Evolutionary conservation across 2,329 filamentous ascomycete species (phyloP), one percentile per base, ranked within the genome.

Genomic region (Paecilomyces sp.): DNA sequence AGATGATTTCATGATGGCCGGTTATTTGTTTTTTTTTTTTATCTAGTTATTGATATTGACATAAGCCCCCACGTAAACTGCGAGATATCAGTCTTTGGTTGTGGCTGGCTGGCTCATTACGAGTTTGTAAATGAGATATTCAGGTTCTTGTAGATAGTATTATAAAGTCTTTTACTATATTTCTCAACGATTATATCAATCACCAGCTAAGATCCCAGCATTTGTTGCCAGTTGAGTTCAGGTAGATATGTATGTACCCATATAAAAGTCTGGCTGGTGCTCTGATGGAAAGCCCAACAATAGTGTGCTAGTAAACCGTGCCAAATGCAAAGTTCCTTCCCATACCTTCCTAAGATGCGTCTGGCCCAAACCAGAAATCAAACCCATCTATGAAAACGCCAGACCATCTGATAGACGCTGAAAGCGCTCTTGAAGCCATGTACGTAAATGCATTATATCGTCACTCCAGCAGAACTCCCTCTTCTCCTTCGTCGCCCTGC

Each of bases 401-500:
- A 47, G 41, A 47, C 41, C 15, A 18, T 47, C 18, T 47, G 25
- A 28, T 28, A 3, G 6, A 47, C 18, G 15, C n/a, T 41, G 36
- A 41, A 15, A 41, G 13, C 13, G 36, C 36, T 22, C 22, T 12
- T 28, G 25, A 41, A 41, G 13, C 11, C 36, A 41, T 41, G 5
- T 41, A 6, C 15, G 36, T 18, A 53, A 3, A 18, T 13, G 12
- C 13, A 25, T 28, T 54, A 54, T 33, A 54, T 28, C 13, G 22
- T 33, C 52, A 54, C n/a, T 28, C 52, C 24, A 12, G 28, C n/a
- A 25, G 30, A 54, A 54, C 56, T 30, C 57, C 55, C 34, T 58
- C 60, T 65, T 55, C 67, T 64, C 52, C 66, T 65, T 60, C 69
- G 73, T 60, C 71, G 72, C 62, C 65, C 70, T 58, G 72, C 74